Base-by-base conservation (phyloP, 2,329 filamentous ascomycete species). In the Penicillium sp. region DNA sequence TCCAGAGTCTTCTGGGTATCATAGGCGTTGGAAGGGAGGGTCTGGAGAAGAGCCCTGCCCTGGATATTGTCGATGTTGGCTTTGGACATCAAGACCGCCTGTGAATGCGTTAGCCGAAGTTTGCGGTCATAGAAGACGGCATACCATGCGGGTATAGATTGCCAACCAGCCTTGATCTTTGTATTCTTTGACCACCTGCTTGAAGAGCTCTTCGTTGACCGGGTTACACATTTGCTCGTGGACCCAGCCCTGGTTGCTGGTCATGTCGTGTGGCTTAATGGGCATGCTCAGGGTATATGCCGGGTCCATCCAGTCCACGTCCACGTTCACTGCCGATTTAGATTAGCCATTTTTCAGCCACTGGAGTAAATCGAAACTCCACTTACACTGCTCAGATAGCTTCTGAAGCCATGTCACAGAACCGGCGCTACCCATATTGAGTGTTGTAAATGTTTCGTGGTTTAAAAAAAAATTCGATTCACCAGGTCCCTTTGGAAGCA, bases 271-370 rank as follows among this genome's bases (percentile, higher is more conserved):
- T 24, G 74, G 74, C 4, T 67, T 68, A 52, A 79, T 71, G 10
- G 71, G 70, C 63, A 78, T 74, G n/a, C 62, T 64, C 49, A 73
- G 73, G 54, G 78, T 74, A 58, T 74, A 78, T 13, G 76, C 73
- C 1, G 76, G 73, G 51, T 78, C 77, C 77, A 80, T 80, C 70
- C 74, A 79, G 57, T 80, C 78, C 22, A 80, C 75, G 53, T 80
- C 78, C 48, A 80, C 68, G 28, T 80, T 74, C 51, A 80, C 78
- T 80, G 28, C 27, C 7, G 18, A 41, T 16, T 46, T 40, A 20
- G 30, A n/a, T 28, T n/a, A 3, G 7, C 25, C 25, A 27, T 27
- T 27, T 27, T 2, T 27, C n/a, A 6, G 9, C 4, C 3, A 6
- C 9, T 6, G 25, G 25, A 7, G 9, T 27, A 3, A 9, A 27